These are phyloP conservation scores for Epithele typhae DNA, from an alignment of 768 basidiomycete species.

Conservation along the genomic window DNA sequence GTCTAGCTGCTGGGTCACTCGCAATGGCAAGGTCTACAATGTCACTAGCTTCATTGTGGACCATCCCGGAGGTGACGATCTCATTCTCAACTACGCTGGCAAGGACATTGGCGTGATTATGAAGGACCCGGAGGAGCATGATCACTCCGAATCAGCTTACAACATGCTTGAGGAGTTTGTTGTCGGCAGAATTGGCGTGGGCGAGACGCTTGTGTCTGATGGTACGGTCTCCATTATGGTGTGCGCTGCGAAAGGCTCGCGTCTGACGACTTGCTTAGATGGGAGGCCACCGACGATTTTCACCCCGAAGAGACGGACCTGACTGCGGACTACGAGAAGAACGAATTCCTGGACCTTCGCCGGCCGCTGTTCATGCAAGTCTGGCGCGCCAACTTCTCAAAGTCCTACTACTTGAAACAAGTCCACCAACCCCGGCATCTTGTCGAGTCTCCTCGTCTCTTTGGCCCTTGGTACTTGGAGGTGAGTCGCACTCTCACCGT, in stretches of 20 bases:
- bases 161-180: conserved; percentile 87
- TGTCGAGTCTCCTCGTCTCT: conserved; percentile 78
- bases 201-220: conserved; percentile 72
- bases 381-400: conserved; percentile 86
- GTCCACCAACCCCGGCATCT: conserved; percentile 95
- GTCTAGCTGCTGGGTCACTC: conserved; percentile 78
- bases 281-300: conserved; percentile 88
- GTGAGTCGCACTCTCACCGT: conserved; percentile 30
- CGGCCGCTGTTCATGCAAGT: conserved; percentile 84
- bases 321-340: conserved; percentile 78
- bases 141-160: conserved; percentile 88
- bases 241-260: too few species aligned
- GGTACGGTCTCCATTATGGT: conserved; percentile 57
- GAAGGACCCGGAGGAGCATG: conserved; percentile 77
- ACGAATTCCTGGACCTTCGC: conserved; percentile 86
- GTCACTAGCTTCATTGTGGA: conserved; percentile 79
- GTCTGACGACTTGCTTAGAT: conserved; percentile 49
- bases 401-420: conserved; percentile 93
- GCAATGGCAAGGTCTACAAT: conserved; percentile 84
- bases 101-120: conserved; percentile 78
- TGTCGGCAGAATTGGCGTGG: conserved; percentile 77
- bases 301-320: conserved; percentile 87
- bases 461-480: conserved; percentile 80
- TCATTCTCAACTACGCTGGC: conserved; percentile 79
- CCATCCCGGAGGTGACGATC: conserved; percentile 94